Evolutionary conservation across 352 stramenopile genomes (phyloP).

Genomic region (Globisporangium megalacanthum): DNA sequence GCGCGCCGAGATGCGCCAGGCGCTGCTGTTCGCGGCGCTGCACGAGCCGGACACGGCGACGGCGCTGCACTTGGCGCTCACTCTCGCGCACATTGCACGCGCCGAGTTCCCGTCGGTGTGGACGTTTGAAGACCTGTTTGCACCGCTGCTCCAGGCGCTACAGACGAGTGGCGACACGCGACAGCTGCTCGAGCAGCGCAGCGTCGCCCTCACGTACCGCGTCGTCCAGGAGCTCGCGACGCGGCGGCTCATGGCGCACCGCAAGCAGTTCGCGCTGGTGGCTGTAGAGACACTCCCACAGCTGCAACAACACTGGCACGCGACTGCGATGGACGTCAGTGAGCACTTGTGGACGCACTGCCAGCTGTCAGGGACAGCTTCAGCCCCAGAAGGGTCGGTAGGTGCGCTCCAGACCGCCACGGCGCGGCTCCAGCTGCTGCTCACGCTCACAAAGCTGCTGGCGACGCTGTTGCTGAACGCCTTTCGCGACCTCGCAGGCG

Average conservation of each 20-base stretch:
- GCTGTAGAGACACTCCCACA: constrained; percentile 60
- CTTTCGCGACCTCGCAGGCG: constrained; percentile 49
- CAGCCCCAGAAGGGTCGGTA: constrained; percentile 11
- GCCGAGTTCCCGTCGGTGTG: constrained; percentile 71
- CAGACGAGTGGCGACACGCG: constrained; percentile 15
- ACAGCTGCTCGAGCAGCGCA: constrained; percentile 25
- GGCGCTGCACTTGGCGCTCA: constrained; percentile 59
- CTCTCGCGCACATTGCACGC: constrained; percentile 62
- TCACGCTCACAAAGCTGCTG: constrained; percentile 60
- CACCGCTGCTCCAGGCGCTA: constrained; percentile 46
- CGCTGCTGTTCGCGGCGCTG: constrained; percentile 60
- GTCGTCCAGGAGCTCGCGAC: constrained; percentile 78
- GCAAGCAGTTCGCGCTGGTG: constrained; percentile 74
- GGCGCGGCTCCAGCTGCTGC: constrained; percentile 32
- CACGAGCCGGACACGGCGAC: constrained; percentile 51
- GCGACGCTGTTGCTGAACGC: constrained; percentile 65
- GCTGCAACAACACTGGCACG: constrained; percentile 58
- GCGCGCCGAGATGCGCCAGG: constrained; percentile 33
- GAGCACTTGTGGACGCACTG: constrained; percentile 25
- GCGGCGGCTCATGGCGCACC: constrained; percentile 71
- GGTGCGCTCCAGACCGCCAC: constrained; percentile 9
- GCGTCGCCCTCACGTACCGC: constrained; percentile 59
- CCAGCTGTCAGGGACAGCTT: constrained; percentile 6
- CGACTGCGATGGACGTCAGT: constrained; percentile 21
- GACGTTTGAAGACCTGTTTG: constrained; percentile 60